These are phyloP conservation scores for Domatiomyces globalis DNA, from an alignment of 2,329 filamentous ascomycete species.

Conservation along the genomic window DNA sequence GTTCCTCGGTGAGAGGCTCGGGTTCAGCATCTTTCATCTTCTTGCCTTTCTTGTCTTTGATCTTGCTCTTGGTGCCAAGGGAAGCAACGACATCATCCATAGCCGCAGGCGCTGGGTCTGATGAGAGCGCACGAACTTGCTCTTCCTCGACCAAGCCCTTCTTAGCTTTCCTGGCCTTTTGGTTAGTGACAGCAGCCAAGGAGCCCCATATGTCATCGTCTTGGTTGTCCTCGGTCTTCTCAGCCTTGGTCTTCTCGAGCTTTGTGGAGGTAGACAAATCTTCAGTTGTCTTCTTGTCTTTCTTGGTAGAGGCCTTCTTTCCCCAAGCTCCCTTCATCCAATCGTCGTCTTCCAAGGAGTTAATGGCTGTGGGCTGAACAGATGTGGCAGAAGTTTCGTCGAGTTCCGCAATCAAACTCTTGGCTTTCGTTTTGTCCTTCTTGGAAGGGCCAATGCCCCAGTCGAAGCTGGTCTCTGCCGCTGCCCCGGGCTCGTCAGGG, in stretches of 20 bases:
- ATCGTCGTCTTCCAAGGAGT: slow-evolving; percentile 22
- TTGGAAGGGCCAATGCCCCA: slow-evolving; percentile 26
- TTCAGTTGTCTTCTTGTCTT: slow-evolving; percentile 21
- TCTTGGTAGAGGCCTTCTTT: slow-evolving; percentile 29
- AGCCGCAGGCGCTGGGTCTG: slow-evolving; percentile 9
- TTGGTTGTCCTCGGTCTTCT: slow-evolving; percentile 6
- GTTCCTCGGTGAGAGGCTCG: slow-evolving; percentile 14
- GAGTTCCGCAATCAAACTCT: slow-evolving; percentile 19
- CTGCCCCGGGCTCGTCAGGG: slow-evolving; percentile 2
- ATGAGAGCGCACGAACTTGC: slow-evolving; percentile 11
- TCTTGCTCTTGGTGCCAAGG: slow-evolving; percentile 12
- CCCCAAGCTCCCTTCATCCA: slow-evolving; percentile 23
- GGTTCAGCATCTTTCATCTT: slow-evolving; percentile 12
- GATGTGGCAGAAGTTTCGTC: slow-evolving; percentile 21
- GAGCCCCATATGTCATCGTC: slow-evolving; percentile 20
- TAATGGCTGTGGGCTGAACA: slow-evolving; percentile 20
- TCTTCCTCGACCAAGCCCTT: slow-evolving; percentile 13
- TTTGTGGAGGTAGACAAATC: slow-evolving; percentile 18
- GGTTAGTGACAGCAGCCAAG: slow-evolving; percentile 13
- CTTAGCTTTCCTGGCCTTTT: slow-evolving; percentile 18
- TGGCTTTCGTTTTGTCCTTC: slow-evolving; percentile 27
- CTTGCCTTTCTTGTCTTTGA: slow-evolving; percentile 21
- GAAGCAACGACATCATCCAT: slow-evolving; percentile 16
- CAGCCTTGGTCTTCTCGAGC: slow-evolving; percentile 9
- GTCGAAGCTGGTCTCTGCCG: slow-evolving; percentile 8